A percentile compares a stretch with the other conserved stretches of the same genome.
phyloP scores from a whole-genome alignment of 2,329 filamentous ascomycete genomes.

The Cladosporium sp. region DNA sequence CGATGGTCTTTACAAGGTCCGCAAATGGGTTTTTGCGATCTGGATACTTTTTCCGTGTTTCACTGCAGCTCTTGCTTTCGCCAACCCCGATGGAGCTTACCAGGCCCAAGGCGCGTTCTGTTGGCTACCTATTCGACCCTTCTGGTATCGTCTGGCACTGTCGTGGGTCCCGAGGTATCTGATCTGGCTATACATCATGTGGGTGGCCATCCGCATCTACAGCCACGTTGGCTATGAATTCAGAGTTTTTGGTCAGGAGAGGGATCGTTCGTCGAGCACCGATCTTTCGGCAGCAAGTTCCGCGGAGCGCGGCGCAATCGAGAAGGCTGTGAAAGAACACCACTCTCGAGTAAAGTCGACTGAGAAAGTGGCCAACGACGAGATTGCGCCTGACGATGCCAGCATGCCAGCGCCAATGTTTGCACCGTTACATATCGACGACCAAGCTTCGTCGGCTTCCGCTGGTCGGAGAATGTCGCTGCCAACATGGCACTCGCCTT shows the following conservation, averaged over 20 bases:
- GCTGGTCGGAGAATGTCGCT: conserved; percentile 27
- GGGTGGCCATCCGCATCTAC: conserved; percentile 70
- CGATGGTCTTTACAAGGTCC: conserved; percentile 69
- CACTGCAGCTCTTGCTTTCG: conserved; percentile 65
- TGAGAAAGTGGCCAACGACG: conserved; percentile 22
- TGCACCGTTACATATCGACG: not conserved
- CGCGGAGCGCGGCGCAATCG: conserved; percentile 10
- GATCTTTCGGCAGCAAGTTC: conserved; percentile 16
- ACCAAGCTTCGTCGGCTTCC: conserved; percentile 12
- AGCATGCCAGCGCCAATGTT: not conserved
- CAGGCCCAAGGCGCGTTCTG: conserved; percentile 68
- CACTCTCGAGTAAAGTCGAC: not conserved
- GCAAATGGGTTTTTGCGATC: conserved; percentile 59
- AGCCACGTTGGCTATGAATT: conserved; percentile 60
- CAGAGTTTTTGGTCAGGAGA: conserved; percentile 40
- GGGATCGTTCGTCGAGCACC: conserved; percentile 25
- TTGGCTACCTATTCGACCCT: conserved; percentile 65
- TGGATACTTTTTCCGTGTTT: conserved; percentile 62
- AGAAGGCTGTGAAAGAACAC: conserved; percentile 6
- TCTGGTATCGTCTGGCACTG: conserved; percentile 69
- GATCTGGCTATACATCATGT: conserved; percentile 65
- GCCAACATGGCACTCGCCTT: conserved; percentile 28
- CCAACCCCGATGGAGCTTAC: conserved; percentile 58
- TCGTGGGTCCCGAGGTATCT: conserved; percentile 75
- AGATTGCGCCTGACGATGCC: conserved; percentile 32